Conservation (phyloP, 2,329 filamentous ascomycete species). For the Fusarium tanahbumbuense region DNA sequence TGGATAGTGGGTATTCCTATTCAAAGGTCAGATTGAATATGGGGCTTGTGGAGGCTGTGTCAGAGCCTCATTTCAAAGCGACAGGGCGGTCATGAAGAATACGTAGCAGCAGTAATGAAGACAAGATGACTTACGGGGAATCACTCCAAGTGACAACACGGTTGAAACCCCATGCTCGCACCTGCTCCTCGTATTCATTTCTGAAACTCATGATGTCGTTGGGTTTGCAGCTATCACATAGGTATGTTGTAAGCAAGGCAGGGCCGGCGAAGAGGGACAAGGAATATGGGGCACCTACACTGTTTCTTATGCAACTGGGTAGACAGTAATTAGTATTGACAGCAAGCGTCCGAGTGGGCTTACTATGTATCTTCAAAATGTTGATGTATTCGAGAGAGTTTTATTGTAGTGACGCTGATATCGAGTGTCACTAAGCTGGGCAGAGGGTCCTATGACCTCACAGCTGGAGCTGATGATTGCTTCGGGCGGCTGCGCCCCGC, state of each 20-base stretch:
- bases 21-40: conserved; percentile 18
- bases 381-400: background rate
- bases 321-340: background rate
- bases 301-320: background rate
- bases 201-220: conserved; percentile 44
- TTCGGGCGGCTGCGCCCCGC: conserved; percentile 33
- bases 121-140: conserved; percentile 65
- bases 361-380: background rate
- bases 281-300: background rate
- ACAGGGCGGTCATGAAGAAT: background rate
- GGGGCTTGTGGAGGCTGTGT: conserved; percentile 6
- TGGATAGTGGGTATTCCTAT: conserved; percentile 73
- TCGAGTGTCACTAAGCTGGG: conserved; percentile 6
- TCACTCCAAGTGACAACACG: conserved; percentile 80
- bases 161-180: conserved; percentile 75
- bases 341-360: background rate
- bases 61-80: background rate
- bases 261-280: background rate
- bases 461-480: background rate
- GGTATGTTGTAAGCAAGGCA: background rate
- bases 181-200: conserved; percentile 63
- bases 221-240: background rate
- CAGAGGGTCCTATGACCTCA: conserved; percentile 37
- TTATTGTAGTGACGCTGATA: conserved; percentile 24
- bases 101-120: background rate